Percentiles rank a stretch among this genome's conserved stretches.
phyloP scores from a whole-genome alignment of 768 basidiomycete species.

The Mycena pura region DNA sequence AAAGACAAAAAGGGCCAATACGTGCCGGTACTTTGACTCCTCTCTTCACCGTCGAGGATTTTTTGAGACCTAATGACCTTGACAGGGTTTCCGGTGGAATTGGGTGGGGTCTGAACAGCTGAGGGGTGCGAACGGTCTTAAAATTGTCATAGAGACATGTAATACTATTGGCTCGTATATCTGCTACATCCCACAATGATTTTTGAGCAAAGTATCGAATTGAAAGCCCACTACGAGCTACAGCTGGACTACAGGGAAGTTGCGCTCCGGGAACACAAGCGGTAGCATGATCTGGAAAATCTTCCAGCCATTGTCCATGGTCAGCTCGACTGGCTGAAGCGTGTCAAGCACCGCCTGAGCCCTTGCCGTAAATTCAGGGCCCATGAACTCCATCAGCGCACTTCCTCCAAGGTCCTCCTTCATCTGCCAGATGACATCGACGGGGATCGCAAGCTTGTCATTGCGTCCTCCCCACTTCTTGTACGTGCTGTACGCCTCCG shows the following conservation, averaged over 20 bases:
- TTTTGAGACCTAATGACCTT: neutral
- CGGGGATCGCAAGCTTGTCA: slow-evolving; percentile 33
- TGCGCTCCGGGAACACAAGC: slow-evolving; percentile 12
- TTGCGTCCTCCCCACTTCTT: slow-evolving; percentile 35
- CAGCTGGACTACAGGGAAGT: too few species aligned
- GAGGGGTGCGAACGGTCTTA: too few species aligned
- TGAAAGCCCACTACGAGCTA: too few species aligned
- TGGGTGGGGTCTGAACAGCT: too few species aligned
- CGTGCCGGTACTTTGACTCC: neutral
- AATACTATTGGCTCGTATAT: too few species aligned
- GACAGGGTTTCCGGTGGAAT: slow-evolving; percentile 5
- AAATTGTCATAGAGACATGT: too few species aligned
- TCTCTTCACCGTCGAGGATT: neutral
- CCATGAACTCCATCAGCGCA: slow-evolving; percentile 38
- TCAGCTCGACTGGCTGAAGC: slow-evolving; percentile 27
- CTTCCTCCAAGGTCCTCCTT: slow-evolving; percentile 41
- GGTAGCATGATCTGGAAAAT: slow-evolving; percentile 32
- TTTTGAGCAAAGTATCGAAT: too few species aligned
- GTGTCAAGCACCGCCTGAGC: slow-evolving; percentile 28
- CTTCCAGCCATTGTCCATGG: slow-evolving; percentile 36
- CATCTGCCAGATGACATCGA: slow-evolving; percentile 32
- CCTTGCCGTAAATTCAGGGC: slow-evolving; percentile 32
- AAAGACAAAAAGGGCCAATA: neutral
- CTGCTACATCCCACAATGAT: too few species aligned
- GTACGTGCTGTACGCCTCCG: slow-evolving; percentile 35